A percentile compares a stretch with the other conserved stretches of the same genome.
Evolutionary conservation across 1,284 basidiomycete genomes (phyloP).

Genomic region (Xanthoconium separans): DNA sequence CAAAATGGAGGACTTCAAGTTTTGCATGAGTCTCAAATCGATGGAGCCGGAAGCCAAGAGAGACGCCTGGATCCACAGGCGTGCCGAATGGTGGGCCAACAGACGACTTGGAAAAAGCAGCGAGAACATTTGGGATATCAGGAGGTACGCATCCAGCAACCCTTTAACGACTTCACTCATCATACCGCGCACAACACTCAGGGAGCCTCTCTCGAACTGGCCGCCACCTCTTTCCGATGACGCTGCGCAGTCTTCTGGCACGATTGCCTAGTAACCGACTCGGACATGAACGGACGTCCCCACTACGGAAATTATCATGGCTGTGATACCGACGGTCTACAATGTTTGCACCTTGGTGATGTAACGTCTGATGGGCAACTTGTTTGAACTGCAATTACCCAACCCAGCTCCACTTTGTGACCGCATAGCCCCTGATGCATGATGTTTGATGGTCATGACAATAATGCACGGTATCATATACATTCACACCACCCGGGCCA

Average conservation of each 20-base stretch:
- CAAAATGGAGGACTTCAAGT: conserved; percentile 94
- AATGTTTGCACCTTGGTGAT: too few species aligned
- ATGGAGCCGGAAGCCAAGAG: conserved; percentile 75
- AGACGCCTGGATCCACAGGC: conserved; percentile 79
- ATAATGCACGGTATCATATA: too few species aligned
- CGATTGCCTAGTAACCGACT: conserved; percentile 24
- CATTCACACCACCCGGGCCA: too few species aligned
- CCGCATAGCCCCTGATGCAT: too few species aligned
- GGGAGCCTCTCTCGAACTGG: conserved; percentile 28
- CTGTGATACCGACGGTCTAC: too few species aligned
- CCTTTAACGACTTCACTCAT: not conserved
- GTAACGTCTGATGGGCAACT: too few species aligned
- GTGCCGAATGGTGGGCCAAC: conserved; percentile 91
- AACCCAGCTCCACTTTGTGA: too few species aligned
- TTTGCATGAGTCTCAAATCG: conserved; percentile 85
- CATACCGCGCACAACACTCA: conserved; percentile 2
- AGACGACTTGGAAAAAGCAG: conserved; percentile 75
- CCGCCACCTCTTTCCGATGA: conserved; percentile 27
- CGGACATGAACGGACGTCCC: not conserved
- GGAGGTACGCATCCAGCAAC: conserved; percentile 51
- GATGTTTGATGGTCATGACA: too few species aligned
- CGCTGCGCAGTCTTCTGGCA: conserved; percentile 19
- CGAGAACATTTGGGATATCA: conserved; percentile 91
- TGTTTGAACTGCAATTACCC: too few species aligned
- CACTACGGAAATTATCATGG: too few species aligned